Conservation (phyloP, 2,329 filamentous ascomycete genomes). For the Epichloe amarillans region DNA sequence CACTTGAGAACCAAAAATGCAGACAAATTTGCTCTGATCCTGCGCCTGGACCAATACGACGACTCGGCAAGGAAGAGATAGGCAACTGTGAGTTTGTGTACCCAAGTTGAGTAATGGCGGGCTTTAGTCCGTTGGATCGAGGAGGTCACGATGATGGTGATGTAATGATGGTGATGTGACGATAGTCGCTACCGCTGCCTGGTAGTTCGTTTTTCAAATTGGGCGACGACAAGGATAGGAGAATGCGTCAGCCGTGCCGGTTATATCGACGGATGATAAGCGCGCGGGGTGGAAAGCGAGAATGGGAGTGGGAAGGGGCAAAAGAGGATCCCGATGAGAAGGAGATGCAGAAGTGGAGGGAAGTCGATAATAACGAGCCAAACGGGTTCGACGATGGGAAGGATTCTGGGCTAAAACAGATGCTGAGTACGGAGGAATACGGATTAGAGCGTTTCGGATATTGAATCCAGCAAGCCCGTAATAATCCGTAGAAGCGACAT, state of each 20-base stretch:
- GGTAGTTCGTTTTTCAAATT: neutral
- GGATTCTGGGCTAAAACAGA: neutral
- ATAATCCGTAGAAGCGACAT: neutral
- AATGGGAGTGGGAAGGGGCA: neutral
- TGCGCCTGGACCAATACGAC: neutral
- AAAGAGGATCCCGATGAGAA: neutral
- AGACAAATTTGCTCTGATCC: neutral
- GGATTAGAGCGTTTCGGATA: too few relatives aligned
- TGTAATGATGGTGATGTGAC: neutral
- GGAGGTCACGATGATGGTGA: neutral
- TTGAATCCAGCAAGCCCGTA: too few relatives aligned
- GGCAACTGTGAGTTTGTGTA: neutral
- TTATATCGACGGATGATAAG: neutral
- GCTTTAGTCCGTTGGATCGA: neutral
- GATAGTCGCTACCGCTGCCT: neutral
- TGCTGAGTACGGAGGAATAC: too few relatives aligned
- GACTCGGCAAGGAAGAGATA: neutral
- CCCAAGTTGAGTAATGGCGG: neutral
- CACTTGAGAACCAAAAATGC: neutral
- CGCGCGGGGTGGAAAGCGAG: neutral
- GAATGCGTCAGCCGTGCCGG: neutral
- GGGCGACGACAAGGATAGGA: neutral
- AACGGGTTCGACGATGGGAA: neutral
- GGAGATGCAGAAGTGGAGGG: neutral
- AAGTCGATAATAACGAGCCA: neutral